Evolutionary conservation across 2,329 filamentous ascomycete genomes (phyloP).

Genomic region (Trichophyton simii): DNA sequence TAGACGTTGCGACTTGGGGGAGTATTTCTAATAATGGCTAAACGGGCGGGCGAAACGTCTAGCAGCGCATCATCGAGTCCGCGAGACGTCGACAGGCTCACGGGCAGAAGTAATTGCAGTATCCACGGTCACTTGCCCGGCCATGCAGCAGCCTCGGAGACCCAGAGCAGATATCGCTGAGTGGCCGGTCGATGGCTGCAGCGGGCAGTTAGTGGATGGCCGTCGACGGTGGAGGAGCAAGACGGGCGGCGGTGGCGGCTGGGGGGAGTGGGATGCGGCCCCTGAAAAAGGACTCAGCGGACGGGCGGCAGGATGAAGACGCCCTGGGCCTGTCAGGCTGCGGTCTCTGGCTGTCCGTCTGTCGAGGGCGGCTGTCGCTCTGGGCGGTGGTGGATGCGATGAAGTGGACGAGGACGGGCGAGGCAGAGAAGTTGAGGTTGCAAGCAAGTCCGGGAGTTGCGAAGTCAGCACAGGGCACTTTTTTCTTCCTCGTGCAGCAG

Average conservation of each 20-base stretch:
- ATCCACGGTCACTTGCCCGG: neutral
- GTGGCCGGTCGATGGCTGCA: neutral
- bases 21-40: slow-evolving; percentile 2
- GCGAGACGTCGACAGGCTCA: neutral
- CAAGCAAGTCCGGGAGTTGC: neutral
- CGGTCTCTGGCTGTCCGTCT: neutral
- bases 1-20: neutral
- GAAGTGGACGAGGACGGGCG: neutral
- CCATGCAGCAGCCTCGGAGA: slow-evolving; percentile 1
- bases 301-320: too few species aligned
- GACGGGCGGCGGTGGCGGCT: neutral
- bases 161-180: neutral
- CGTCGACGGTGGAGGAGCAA: neutral
- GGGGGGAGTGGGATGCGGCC: neutral
- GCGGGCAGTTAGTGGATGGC: neutral
- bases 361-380: neutral
- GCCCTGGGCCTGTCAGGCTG: too few species aligned
- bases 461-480: neutral
- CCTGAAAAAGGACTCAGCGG: neutral
- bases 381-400: neutral
- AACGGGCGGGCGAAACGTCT: neutral
- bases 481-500: neutral
- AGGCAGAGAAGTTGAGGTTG: neutral
- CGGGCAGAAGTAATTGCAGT: neutral
- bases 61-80: neutral